Evolutionary conservation across 768 basidiomycete genomes (phyloP).

Genomic region (Lactarius akahatsu): DNA sequence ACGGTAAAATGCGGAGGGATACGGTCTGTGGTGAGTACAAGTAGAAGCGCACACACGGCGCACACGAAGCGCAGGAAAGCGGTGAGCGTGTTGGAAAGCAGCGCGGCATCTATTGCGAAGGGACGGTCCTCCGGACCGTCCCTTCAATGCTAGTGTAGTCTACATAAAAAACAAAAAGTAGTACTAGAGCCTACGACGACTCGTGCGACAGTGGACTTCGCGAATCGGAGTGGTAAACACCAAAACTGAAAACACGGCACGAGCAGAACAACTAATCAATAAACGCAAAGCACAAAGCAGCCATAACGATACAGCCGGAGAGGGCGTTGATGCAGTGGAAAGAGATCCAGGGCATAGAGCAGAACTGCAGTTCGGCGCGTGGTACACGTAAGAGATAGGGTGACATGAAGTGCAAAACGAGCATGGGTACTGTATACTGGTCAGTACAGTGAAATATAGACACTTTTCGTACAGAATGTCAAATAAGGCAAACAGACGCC

Average conservation of each 20-base stretch:
- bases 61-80: too few species aligned
- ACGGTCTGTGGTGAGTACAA: too few species aligned
- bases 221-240: not conserved
- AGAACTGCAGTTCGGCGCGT: not conserved
- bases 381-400: not conserved
- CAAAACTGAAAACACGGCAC: not conserved
- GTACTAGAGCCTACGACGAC: not conserved
- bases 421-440: not conserved
- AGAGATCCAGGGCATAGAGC: not conserved
- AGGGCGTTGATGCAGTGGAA: not conserved
- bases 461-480: not conserved
- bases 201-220: not conserved
- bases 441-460: not conserved
- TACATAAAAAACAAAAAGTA: not conserved
- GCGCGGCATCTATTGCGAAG: too few species aligned
- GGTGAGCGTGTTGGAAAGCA: too few species aligned
- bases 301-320: slow-evolving; percentile 9
- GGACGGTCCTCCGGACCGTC: too few species aligned
- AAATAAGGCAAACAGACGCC: not conserved
- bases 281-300: not conserved
- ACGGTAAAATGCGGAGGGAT: too few species aligned
- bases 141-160: too few species aligned
- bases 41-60: too few species aligned
- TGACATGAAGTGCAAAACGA: not conserved
- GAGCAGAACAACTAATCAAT: not conserved